Conservation (phyloP, 257 asterid species). For the Solanum paucissectum region DNA sequence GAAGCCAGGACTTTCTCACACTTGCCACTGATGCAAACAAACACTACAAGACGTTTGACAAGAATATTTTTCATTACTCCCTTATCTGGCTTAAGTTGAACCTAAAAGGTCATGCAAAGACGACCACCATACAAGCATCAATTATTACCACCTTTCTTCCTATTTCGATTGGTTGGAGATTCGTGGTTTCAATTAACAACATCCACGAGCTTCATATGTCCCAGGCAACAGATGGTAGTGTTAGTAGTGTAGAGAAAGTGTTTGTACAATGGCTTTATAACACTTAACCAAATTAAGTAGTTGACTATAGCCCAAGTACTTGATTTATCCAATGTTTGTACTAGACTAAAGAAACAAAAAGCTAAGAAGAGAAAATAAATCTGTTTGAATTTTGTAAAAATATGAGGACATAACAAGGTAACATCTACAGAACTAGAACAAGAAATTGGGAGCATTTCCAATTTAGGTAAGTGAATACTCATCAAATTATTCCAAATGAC, state of each 20-base stretch:
- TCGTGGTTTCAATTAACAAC: neutral
- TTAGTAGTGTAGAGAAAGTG: neutral
- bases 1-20: neutral
- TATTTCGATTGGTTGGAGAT: neutral
- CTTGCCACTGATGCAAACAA: neutral
- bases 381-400: neutral
- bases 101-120: neutral
- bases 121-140: neutral
- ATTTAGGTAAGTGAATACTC: neutral
- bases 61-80: neutral
- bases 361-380: neutral
- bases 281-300: neutral
- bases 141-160: neutral
- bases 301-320: neutral
- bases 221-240: neutral
- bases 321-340: neutral
- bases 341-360: neutral
- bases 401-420: neutral
- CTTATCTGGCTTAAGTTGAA: neutral
- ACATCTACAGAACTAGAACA: neutral
- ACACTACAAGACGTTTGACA: neutral
- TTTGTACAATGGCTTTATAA: neutral
- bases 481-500: neutral
- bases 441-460: neutral
- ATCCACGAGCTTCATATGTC: neutral